These are phyloP conservation scores for Ustilago lituana DNA, from an alignment of 1,284 basidiomycete genomes.

Conservation along the genomic window DNA sequence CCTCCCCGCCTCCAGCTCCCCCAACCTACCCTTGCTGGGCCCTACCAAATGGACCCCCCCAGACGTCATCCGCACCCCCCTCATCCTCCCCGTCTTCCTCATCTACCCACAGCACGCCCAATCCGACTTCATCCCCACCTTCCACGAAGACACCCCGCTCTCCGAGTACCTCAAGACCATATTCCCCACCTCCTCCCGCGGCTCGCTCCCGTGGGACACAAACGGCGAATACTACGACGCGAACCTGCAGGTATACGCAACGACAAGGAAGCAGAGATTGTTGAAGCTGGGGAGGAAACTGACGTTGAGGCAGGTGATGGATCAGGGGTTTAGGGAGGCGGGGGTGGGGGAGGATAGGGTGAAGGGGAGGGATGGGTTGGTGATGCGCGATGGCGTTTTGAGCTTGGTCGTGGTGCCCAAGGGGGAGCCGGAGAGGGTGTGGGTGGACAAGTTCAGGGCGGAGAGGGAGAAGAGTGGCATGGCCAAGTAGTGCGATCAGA, in stretches of 20 bases:
- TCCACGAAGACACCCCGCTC: conserved; percentile 86
- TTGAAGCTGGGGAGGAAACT: conserved; percentile 90
- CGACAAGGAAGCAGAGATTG: conserved; percentile 78
- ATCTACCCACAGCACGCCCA: conserved; percentile 89
- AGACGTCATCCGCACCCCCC: conserved; percentile 70
- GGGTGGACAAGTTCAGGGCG: conserved; percentile 87
- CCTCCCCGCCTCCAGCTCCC: conserved; percentile 52
- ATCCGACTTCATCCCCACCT: conserved; percentile 86
- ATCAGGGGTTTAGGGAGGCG: conserved; percentile 70
- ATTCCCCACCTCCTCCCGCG: conserved; percentile 76
- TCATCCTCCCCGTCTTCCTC: conserved; percentile 88
- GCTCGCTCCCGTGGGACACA: conserved; percentile 79
- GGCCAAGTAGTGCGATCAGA: neutral
- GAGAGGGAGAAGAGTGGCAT: conserved; percentile 13
- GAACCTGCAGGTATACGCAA: conserved; percentile 82
- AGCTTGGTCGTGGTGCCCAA: conserved; percentile 85
- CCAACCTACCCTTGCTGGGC: conserved; percentile 43
- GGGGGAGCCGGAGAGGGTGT: conserved; percentile 79
- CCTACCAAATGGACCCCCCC: conserved; percentile 51
- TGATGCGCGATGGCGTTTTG: conserved; percentile 85
- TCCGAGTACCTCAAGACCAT: conserved; percentile 80
- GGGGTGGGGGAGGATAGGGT: conserved; percentile 68
- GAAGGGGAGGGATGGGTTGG: conserved; percentile 79
- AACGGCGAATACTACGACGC: conserved; percentile 77
- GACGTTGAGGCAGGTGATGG: conserved; percentile 80